A percentile compares a stretch with the other conserved stretches of the same genome.
phyloP scores from a whole-genome alignment of 257 asterid species.

The Solanum ossicruentum region DNA sequence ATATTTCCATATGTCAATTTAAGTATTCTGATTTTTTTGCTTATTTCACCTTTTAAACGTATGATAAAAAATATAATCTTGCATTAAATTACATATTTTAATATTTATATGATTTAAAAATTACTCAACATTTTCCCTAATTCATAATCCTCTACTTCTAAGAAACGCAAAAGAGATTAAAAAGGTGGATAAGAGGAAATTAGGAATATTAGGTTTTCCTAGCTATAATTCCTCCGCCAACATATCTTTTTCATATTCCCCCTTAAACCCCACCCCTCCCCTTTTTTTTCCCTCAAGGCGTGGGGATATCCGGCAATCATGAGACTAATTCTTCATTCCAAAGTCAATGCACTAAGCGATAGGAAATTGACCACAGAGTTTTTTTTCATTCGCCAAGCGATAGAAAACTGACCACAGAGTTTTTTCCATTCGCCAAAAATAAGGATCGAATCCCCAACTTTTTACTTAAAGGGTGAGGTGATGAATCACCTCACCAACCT shows the following conservation, averaged over 20 bases:
- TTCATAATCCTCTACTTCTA: not conserved
- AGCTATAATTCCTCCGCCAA: not conserved
- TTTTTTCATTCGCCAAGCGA: too few species aligned
- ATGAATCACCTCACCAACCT: too few species aligned
- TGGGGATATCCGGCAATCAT: too few species aligned
- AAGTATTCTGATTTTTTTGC: accelerated
- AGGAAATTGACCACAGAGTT: too few species aligned
- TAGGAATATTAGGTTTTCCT: not conserved
- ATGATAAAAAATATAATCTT: not conserved
- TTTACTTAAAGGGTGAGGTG: too few species aligned
- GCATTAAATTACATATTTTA: not conserved
- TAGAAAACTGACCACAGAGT: too few species aligned
- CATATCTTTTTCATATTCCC: not conserved
- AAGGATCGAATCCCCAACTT: too few species aligned
- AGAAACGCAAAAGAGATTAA: not conserved
- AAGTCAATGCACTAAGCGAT: too few species aligned
- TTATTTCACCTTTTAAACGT: not conserved
- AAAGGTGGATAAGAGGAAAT: not conserved
- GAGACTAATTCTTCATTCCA: too few species aligned
- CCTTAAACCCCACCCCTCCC: not conserved
- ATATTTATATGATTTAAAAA: not conserved
- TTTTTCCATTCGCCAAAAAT: too few species aligned
- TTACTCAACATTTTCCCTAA: not conserved
- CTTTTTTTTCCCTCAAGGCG: too few species aligned
- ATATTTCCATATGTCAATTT: not conserved